phyloP scores from a whole-genome alignment of 208 protist species.

The Leishmania turanica region DNA sequence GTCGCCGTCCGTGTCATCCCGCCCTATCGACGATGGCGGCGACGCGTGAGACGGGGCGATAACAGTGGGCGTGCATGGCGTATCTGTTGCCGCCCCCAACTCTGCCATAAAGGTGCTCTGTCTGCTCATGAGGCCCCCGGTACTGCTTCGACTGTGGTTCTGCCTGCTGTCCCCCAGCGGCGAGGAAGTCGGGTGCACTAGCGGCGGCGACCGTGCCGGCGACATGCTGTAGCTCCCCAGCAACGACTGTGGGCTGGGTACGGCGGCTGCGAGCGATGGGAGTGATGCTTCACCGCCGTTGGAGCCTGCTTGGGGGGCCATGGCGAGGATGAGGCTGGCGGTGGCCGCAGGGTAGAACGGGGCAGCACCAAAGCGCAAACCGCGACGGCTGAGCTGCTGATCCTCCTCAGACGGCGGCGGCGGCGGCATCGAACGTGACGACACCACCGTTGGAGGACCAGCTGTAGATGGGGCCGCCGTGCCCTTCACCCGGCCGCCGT shows the following conservation, averaged over 20 bases:
- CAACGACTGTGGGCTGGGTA: background rate
- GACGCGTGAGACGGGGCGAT: background rate
- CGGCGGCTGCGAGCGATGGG: background rate
- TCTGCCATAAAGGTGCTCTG: background rate
- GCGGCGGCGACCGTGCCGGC: background rate
- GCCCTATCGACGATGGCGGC: background rate
- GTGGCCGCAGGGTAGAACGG: conserved; percentile 5
- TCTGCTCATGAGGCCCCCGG: background rate
- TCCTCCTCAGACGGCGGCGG: conserved; percentile 13
- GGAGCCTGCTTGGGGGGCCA: background rate
- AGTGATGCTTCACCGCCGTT: background rate
- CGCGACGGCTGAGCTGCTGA: conserved; percentile 15
- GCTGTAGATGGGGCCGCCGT: background rate
- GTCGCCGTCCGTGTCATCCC: background rate
- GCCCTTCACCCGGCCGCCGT: background rate
- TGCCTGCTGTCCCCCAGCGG: background rate
- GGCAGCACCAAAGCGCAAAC: conserved; percentile 8
- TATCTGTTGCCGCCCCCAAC: background rate
- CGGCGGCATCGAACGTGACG: background rate
- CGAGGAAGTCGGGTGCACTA: background rate
- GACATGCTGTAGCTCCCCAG: conserved; percentile 1
- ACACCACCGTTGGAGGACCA: background rate
- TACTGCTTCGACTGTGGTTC: conserved; percentile 2
- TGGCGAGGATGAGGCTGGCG: background rate
- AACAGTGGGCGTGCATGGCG: background rate